Evolutionary conservation across 225 moss, liverwort and hornwort genomes (phyloP).

Genomic region (Sphagnum contortum): DNA sequence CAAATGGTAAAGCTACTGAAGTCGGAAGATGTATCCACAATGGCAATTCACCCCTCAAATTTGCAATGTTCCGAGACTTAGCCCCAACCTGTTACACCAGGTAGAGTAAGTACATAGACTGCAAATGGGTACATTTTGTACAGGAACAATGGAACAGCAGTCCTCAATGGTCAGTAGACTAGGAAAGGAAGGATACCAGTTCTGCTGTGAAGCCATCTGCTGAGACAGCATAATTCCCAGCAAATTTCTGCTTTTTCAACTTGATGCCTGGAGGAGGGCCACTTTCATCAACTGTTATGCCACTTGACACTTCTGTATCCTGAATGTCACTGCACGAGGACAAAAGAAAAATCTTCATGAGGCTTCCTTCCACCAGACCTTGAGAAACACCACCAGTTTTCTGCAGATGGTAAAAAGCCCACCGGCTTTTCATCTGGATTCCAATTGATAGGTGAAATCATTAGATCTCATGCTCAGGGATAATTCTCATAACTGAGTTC

Average conservation of each 20-base stretch:
- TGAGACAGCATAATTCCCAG: slow-evolving; percentile 73
- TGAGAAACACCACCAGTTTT: neutral
- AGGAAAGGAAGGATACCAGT: slow-evolving; percentile 25
- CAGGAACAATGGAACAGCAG: neutral
- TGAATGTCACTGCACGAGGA: slow-evolving; percentile 45
- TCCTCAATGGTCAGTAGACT: no score
- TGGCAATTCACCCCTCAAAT: slow-evolving; percentile 79
- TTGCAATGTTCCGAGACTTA: slow-evolving; percentile 80
- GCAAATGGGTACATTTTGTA: neutral
- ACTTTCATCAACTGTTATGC: slow-evolving; percentile 18
- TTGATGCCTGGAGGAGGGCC: slow-evolving; percentile 55
- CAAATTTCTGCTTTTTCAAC: slow-evolving; percentile 75
- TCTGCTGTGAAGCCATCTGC: slow-evolving; percentile 78
- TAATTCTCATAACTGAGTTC: no score
- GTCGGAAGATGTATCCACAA: slow-evolving; percentile 91
- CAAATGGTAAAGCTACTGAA: slow-evolving; percentile 85
- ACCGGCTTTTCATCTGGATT: no score
- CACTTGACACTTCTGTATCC: slow-evolving; percentile 50
- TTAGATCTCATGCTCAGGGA: no score
- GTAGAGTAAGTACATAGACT: neutral
- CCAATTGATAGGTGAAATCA: no score
- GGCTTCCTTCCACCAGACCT: no score
- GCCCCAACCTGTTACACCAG: slow-evolving; percentile 56
- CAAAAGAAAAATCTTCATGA: neutral
- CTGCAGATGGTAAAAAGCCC: no score